Evolutionary conservation across 2,329 filamentous ascomycete species (phyloP).

Genomic region (Penicillium thymicola): DNA sequence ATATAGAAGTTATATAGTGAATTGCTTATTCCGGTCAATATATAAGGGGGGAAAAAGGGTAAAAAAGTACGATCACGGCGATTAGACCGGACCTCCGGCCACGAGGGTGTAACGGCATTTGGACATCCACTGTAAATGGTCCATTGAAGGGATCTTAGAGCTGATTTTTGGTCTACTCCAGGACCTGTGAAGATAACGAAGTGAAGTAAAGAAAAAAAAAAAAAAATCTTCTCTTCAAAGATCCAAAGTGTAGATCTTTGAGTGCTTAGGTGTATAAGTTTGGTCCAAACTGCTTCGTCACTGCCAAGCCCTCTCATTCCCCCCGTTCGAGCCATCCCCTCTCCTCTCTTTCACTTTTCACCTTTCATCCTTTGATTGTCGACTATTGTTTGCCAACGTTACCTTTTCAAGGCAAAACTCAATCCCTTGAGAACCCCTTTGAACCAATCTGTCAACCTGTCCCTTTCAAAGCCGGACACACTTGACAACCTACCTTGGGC

Average conservation of each 20-base stretch:
- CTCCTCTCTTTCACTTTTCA: conserved; percentile 11
- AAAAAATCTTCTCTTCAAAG: not conserved
- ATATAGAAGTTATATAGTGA: not conserved
- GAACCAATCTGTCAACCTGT: conserved; percentile 13
- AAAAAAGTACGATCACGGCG: not conserved
- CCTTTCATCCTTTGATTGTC: conserved; percentile 7
- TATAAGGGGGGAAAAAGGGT: not conserved
- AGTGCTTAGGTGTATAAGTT: not conserved
- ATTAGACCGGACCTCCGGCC: conserved; percentile 4
- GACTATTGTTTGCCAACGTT: not conserved
- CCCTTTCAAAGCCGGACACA: conserved; percentile 4
- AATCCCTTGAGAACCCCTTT: not conserved
- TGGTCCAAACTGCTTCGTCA: conserved; percentile 21
- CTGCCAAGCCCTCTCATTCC: conserved; percentile 22
- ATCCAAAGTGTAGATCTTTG: not conserved
- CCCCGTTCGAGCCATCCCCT: conserved; percentile 27
- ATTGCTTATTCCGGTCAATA: not conserved
- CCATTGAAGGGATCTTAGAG: not conserved
- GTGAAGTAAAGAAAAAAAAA: not conserved
- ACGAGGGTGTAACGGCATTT: not conserved
- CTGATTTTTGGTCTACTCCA: not conserved
- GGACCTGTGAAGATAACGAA: not conserved
- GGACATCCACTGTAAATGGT: not conserved
- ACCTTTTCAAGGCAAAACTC: not conserved
- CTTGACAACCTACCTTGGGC: conserved; percentile 15